Evolutionary conservation across 345 rosid genomes (phyloP).

Genomic region (Hibiscus tridactylites): DNA sequence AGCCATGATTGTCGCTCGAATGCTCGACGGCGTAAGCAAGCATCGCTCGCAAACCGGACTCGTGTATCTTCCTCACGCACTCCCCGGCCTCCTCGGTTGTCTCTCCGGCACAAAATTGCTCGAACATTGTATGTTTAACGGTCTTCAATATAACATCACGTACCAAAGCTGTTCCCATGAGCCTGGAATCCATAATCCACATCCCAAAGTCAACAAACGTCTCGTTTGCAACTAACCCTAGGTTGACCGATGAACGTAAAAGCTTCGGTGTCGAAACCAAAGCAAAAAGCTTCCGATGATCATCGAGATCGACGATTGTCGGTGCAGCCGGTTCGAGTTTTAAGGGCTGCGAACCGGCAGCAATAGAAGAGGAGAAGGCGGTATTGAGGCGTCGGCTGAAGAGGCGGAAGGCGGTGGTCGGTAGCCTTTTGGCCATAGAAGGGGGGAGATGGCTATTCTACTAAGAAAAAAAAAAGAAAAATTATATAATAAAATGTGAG

Average conservation of each 20-base stretch:
- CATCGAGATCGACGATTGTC: background rate
- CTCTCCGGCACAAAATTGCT: conserved; percentile 87
- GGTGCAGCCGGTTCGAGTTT: background rate
- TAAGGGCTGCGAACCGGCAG: background rate
- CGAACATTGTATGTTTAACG: conserved; percentile 47
- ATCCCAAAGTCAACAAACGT: conserved; percentile 62
- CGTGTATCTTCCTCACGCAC: conserved; percentile 33
- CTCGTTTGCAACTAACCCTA: conserved; percentile 47
- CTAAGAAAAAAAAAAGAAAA: background rate
- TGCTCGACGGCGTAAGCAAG: conserved; percentile 69
- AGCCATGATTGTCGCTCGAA: conserved; percentile 38
- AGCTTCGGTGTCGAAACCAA: conserved; percentile 38
- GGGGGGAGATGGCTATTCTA: background rate
- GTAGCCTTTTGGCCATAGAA: background rate
- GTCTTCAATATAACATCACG: conserved; percentile 32
- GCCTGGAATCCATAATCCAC: conserved; percentile 67
- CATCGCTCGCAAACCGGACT: conserved; percentile 65
- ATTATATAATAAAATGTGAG: too few relatives aligned
- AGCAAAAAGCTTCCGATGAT: conserved; percentile 48
- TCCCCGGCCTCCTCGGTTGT: conserved; percentile 30
- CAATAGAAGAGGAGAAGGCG: background rate
- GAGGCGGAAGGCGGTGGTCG: background rate
- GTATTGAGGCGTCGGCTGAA: background rate
- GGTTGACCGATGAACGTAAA: conserved; percentile 39
- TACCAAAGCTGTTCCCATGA: conserved; percentile 32